Base-by-base conservation (phyloP, 768 basidiomycete species). In the Tulasnella sp. region DNA sequence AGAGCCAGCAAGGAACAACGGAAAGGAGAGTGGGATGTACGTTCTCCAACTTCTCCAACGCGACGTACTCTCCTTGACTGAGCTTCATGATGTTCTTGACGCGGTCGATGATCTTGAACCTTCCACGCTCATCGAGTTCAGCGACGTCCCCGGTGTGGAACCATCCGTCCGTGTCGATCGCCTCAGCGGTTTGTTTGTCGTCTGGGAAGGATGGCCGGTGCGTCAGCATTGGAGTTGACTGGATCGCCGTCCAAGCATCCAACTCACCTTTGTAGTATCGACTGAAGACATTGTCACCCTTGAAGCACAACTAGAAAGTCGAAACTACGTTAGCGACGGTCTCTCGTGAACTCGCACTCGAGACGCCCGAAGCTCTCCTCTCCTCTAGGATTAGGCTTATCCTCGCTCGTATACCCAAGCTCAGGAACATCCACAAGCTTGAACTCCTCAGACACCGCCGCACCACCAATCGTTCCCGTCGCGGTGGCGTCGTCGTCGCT, bases 41-140 rank as follows among this genome's bases (percentile, higher is more conserved):
- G 81, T 92, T 93, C 84, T 98, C 96, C 71, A 97, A 87, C 84
- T 96, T 97, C 84, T 99, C 97, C 69, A 99, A 86, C 49, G 97
- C 97, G 75, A 99, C 97, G 81, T 98, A 99, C 85, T 99, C 97
- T 77, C 97, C 97, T 84, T 99, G 97, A 17, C 92, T 86, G 69
- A 99, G 92, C 84, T 99, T 99, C 92, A 98, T 94, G 82, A 99
- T 95, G 84, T 99, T 99, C 93, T 99, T 99, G 82, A 98, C 89
- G 76, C 97, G 89, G 84, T 99, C 97, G 75, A 99, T 88, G 82
- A 99, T 96, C 85, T 88, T 93, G 81, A 99, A 81, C 36, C 97
- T 90, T 19, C 96, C 96, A 67, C 81, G 83, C 0, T 88, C 97
- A 78, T 98, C n/a, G n/a, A n/a, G n/a, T n/a, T n/a, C 89, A 11